These are phyloP conservation scores for Candida glucosophila DNA, from an alignment of 1,139 yeast genomes.

Conservation along the genomic window DNA sequence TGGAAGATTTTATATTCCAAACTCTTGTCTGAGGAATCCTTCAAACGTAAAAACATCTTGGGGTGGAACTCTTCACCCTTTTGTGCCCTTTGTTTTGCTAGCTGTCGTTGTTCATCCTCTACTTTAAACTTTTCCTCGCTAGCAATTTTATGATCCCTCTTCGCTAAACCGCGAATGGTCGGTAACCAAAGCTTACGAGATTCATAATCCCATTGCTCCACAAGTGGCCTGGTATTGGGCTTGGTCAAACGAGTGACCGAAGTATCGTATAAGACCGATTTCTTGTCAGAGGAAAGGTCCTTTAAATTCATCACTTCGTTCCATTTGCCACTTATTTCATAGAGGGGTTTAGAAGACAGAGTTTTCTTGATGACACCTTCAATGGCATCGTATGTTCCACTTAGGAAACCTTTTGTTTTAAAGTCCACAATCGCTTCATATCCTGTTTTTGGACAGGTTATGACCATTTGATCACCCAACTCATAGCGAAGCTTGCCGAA, in stretches of 20 bases:
- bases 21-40: no score
- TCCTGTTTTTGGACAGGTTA: constrained; percentile 55
- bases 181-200: constrained; percentile 77
- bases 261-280: constrained; percentile 58
- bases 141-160: constrained; percentile 71
- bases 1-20: constrained; percentile 63
- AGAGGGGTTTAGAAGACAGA: constrained; percentile 47
- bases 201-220: constrained; percentile 74
- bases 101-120: constrained; percentile 72
- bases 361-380: constrained; percentile 60
- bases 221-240: constrained; percentile 70
- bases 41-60: constrained; percentile 47
- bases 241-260: constrained; percentile 36
- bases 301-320: constrained; percentile 74
- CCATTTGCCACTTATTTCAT: constrained; percentile 84
- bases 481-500: constrained; percentile 88
- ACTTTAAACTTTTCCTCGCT: constrained; percentile 82
- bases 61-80: constrained; percentile 80
- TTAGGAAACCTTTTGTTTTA: constrained; percentile 87
- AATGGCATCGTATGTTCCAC: constrained; percentile 87
- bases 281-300: constrained; percentile 39
- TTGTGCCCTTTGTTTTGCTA: constrained; percentile 65
- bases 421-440: constrained; percentile 80
- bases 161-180: constrained; percentile 69
- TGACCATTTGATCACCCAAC: constrained; percentile 80